Base-by-base conservation (phyloP, 169 alveolate species). In the Cryptosporidium andersoni region DNA sequence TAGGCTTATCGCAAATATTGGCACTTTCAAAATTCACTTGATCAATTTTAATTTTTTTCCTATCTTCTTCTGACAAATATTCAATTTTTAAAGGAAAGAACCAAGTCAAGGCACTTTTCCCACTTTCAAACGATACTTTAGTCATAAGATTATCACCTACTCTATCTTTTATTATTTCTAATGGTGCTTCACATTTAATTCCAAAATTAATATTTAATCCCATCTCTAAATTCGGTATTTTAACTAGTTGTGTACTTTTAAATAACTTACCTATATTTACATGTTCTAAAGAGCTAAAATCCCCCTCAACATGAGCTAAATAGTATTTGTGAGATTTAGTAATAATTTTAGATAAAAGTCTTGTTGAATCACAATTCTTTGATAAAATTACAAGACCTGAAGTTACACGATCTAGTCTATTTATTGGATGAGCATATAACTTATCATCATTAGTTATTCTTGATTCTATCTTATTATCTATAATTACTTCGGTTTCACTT, bases 391-490 rank as follows among this genome's bases (percentile, higher is more conserved):
- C 94, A 45, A 95, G 88, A 11, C 98, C 99, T 39, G 97, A 92
- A 8, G 98, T 96, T 56, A 93, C 93, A 80, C 95, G 92, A 88
- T 96, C 98, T 52, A 96, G 90, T 82, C 99, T 91, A 85, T 95
- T 96, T 51, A 95, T 82, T 39, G 94, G 93, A 88, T 64, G 91
- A 65, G 90, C 58, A 51, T 81, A 88, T 7, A 9, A 53, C 81
- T 82, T 12, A 64, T 14, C 64, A 25, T 56, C n/a, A 5, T 14
- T 16, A 25, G 2, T 45, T 5, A 81, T 91, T 14, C 89, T 88
- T 49, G 82, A 88, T 25, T 0, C 25, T 25, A 0, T 0, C 25
- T 25, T 25, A 42, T 81, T 67, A 66, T 81, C 58, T 0, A 25
- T 25, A 25, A 25, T 25, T 25, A 25, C 25, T 25, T 25, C 25